Evolutionary conservation across 2,329 filamentous ascomycete species (phyloP).

Genomic region (Coniochaeta hoffmannii): DNA sequence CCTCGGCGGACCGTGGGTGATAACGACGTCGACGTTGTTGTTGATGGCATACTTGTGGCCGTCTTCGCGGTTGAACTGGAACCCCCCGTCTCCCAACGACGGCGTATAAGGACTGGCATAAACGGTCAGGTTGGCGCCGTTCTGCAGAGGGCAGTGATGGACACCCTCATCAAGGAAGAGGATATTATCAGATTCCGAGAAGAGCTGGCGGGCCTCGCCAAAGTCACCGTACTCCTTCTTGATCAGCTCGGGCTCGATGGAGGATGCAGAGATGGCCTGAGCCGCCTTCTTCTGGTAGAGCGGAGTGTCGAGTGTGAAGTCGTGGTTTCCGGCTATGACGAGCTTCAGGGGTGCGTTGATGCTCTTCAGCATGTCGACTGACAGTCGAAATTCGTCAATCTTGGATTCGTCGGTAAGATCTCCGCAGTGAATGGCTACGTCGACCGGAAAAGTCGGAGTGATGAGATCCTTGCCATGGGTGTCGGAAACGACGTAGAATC

Average conservation of each 20-base stretch:
- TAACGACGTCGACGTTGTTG: slow-evolving; percentile 33
- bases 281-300: slow-evolving; percentile 20
- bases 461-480: slow-evolving; percentile 25
- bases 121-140: slow-evolving; percentile 39
- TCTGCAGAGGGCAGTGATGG: slow-evolving; percentile 36
- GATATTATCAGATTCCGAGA: slow-evolving; percentile 32
- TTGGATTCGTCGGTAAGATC: slow-evolving; percentile 38
- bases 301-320: slow-evolving; percentile 30
- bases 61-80: slow-evolving; percentile 33
- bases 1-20: slow-evolving; percentile 48
- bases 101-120: slow-evolving; percentile 49
- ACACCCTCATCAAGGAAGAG: slow-evolving; percentile 42
- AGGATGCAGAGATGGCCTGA: slow-evolving; percentile 1
- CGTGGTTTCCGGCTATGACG: slow-evolving; percentile 49
- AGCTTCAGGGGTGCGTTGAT: slow-evolving; percentile 44
- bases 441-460: slow-evolving; percentile 20
- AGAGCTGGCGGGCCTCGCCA: slow-evolving; percentile 28
- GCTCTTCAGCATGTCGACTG: slow-evolving; percentile 32
- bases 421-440: slow-evolving; percentile 46
- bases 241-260: slow-evolving; percentile 13
- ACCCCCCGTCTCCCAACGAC: slow-evolving; percentile 36
- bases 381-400: slow-evolving; percentile 29
- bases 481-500: slow-evolving; percentile 37
- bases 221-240: slow-evolving; percentile 28
- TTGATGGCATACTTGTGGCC: slow-evolving; percentile 31